Percentiles rank a stretch among this genome's conserved stretches.
These are phyloP conservation scores for Cordyceps tenuipes DNA, from an alignment of 2,329 filamentous ascomycete genomes.

Conservation along the genomic window DNA sequence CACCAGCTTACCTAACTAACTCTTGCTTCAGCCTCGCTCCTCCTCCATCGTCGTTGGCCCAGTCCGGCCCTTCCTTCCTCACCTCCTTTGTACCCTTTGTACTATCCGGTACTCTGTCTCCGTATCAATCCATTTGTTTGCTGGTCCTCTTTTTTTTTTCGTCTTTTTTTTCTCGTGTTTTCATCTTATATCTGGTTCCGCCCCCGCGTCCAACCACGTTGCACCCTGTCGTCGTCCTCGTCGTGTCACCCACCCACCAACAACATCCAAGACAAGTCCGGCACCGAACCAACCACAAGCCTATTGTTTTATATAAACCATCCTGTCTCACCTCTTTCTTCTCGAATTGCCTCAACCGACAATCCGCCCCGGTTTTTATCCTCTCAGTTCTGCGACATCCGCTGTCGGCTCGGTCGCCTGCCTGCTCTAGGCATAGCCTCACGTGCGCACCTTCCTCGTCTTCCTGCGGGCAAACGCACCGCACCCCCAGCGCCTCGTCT, in stretches of 20 bases:
- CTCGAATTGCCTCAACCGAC: not conserved
- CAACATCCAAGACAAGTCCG: not conserved
- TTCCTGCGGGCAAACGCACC: not conserved
- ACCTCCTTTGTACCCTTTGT: not conserved
- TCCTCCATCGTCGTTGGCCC: not conserved
- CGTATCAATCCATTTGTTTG: not conserved
- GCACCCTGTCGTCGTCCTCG: not conserved
- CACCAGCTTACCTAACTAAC: too few relatives aligned
- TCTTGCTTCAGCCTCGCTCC: too few relatives aligned
- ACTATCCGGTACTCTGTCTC: not conserved
- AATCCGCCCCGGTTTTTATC: not conserved
- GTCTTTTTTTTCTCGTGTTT: not conserved
- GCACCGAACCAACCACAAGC: not conserved
- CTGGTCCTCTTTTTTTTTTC: not conserved
- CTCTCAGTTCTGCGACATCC: not conserved
- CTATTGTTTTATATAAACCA: not conserved
- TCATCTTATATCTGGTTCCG: conserved; percentile 4
- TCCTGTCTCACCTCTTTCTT: not conserved
- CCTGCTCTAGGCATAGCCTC: conserved; percentile 10
- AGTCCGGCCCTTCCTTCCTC: not conserved
- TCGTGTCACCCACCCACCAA: not conserved
- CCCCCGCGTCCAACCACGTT: not conserved
- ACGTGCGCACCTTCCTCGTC: conserved; percentile 3
- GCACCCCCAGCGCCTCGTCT: not conserved
- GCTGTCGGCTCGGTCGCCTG: conserved; percentile 6